Base-by-base conservation (phyloP, 2,329 filamentous ascomycete species). In the Fusarium ambrosium region DNA sequence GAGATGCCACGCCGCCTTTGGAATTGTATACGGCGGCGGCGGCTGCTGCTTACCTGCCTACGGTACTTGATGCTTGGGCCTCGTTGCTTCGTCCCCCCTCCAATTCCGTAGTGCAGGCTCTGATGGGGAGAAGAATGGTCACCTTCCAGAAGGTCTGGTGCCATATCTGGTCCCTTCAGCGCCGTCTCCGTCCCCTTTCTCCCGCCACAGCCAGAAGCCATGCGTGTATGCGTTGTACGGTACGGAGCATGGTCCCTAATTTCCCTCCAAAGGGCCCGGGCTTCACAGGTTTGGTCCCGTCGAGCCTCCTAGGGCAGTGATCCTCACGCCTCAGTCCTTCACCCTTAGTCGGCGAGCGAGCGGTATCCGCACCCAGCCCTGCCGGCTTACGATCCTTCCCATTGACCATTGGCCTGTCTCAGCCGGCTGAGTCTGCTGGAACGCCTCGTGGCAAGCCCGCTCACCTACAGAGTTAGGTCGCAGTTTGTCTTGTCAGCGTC, bases 381-480 rank as follows among this genome's bases (percentile, higher is more conserved):
- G 77, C 69, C 72, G 70, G 77, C 74, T 79, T 77, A 77, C 70
- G 74, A 75, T 75, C 70, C 77, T 76, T 77, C 71, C 71, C 64
- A 68, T 29, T 77, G 18, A 53, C 48, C 48, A 53, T 53, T 60
- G 27, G 48, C 48, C 48, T 53, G 16, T 36, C 67, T 77, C 77
- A 74, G 77, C 69, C 73, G 69, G 27, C 70, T 72, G 76, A 72
- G 69, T 74, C 70, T 72, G 62, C 60, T 69, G 67, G 65, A 63
- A 72, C 70, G 70, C 76, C 76, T 77, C 68, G 41, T 64, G 43
- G 70, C 64, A 72, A 73, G 75, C 71, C 69, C 45, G 43, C 68
- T 61, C 73, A 64, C 68, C 70, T 69, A 63, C 64, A 69, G 64
- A 73, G 66, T 71, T 66, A 62, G 75, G 66, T 61, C 62, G 51